phyloP scores from a whole-genome alignment of 139 green algal genomes.

The Klebsormidium nitens region DNA sequence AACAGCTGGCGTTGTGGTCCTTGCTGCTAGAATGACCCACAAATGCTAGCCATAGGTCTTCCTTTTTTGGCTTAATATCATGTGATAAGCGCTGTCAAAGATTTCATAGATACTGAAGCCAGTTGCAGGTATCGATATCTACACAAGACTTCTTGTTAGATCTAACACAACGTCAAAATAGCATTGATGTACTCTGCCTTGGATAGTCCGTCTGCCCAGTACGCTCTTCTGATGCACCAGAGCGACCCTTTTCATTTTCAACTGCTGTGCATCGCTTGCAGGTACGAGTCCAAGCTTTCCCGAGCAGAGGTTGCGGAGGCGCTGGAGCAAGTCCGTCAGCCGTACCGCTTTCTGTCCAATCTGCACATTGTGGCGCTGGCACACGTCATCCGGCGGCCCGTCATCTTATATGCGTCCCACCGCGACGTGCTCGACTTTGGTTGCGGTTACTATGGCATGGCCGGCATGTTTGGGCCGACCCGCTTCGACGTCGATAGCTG shows the following conservation, averaged over 20 bases:
- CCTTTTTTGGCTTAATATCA: too few relatives aligned
- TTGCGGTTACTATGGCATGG: constrained; percentile 10
- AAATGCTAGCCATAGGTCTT: too few relatives aligned
- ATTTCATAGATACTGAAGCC: too few relatives aligned
- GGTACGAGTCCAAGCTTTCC: constrained; percentile 1
- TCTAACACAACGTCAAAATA: too few relatives aligned
- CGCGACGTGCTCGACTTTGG: background rate
- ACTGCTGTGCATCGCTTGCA: constrained; percentile 10
- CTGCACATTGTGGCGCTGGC: constrained; percentile 28
- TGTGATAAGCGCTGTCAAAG: too few relatives aligned
- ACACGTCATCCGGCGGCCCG: constrained; percentile 12
- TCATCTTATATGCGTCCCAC: constrained; percentile 25
- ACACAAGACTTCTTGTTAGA: too few relatives aligned
- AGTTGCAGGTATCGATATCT: too few relatives aligned
- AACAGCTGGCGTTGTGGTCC: background rate
- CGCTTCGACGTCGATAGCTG: background rate
- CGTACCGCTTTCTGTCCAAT: constrained; percentile 10
- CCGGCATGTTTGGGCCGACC: constrained; percentile 12
- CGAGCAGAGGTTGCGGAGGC: constrained; percentile 10
- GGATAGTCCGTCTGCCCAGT: too few relatives aligned
- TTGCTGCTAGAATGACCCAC: too few relatives aligned
- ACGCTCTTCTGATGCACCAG: too few relatives aligned
- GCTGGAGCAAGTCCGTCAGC: background rate
- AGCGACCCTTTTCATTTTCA: too few relatives aligned
- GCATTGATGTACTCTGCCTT: too few relatives aligned